Evolutionary conservation across 257 asterid genomes (phyloP).

Genomic region (Petunia secreta): DNA sequence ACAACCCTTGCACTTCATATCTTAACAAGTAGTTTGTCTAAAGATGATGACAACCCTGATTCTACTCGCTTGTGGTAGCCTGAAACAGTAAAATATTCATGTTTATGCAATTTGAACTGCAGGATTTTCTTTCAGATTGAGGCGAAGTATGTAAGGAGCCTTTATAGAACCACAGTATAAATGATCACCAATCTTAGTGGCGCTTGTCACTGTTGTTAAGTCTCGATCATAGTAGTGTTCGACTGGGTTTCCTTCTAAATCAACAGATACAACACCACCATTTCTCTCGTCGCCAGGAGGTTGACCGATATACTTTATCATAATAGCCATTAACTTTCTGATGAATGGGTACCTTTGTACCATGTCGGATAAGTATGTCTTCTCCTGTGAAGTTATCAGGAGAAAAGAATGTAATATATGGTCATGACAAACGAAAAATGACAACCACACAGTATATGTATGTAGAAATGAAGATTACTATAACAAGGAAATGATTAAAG

Average conservation of each 20-base stretch:
- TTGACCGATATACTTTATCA: conserved; percentile 39
- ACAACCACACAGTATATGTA: no score
- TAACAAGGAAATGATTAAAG: no score
- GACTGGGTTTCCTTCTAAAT: conserved; percentile 70
- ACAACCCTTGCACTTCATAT: no score
- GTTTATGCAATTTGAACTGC: conserved; percentile 41
- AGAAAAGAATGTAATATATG: not conserved
- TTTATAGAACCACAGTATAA: conserved; percentile 59
- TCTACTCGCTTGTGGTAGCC: not conserved
- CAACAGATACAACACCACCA: conserved; percentile 64
- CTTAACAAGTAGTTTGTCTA: no score
- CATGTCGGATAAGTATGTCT: conserved; percentile 32
- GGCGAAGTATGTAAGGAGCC: conserved; percentile 55
- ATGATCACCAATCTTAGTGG: conserved; percentile 62
- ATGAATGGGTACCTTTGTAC: conserved; percentile 50
- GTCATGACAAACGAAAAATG: not conserved
- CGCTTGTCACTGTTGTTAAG: conserved; percentile 38
- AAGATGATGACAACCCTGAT: no score
- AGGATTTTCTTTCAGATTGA: conserved; percentile 56
- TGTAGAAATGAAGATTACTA: no score
- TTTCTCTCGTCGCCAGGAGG: conserved; percentile 47
- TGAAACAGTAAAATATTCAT: not conserved
- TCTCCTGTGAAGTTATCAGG: conserved; percentile 46
- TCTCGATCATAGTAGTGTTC: conserved; percentile 56
- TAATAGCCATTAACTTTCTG: conserved; percentile 53